Evolutionary conservation across 768 basidiomycete genomes (phyloP).

Genomic region (Hirschioporus abietinus): DNA sequence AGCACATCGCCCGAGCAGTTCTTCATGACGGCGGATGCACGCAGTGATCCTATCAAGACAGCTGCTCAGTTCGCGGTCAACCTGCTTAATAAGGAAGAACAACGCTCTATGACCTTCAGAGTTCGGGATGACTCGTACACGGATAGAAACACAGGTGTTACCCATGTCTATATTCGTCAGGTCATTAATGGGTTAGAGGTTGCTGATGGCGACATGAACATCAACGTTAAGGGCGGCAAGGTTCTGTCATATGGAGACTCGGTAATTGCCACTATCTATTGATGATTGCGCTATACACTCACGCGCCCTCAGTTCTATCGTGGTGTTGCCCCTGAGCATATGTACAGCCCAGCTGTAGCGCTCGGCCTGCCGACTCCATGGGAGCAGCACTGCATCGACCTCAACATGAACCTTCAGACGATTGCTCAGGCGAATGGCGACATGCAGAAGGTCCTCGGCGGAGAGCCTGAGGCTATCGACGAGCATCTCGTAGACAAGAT

Average conservation of each 20-base stretch:
- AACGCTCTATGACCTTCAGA: constrained; percentile 19
- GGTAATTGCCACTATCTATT: constrained; percentile 37
- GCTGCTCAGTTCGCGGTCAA: constrained; percentile 58
- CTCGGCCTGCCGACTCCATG: not conserved
- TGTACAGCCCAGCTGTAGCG: constrained; percentile 5
- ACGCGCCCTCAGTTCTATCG: constrained; percentile 58
- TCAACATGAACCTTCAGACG: not conserved
- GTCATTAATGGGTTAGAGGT: constrained; percentile 83
- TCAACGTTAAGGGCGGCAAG: constrained; percentile 82
- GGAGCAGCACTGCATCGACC: not conserved
- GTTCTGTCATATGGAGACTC: constrained; percentile 87
- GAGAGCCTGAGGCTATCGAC: constrained; percentile 11
- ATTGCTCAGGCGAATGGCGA: constrained; percentile 15
- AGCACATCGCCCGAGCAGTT: constrained; percentile 43
- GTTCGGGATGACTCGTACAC: constrained; percentile 78
- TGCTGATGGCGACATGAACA: constrained; percentile 84
- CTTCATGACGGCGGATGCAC: constrained; percentile 23
- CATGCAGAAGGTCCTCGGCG: constrained; percentile 32
- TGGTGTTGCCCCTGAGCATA: constrained; percentile 42
- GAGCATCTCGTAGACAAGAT: constrained; percentile 28
- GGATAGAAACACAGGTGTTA: constrained; percentile 78
- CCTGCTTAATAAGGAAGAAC: constrained; percentile 36
- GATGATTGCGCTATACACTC: not conserved
- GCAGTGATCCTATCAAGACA: constrained; percentile 49
- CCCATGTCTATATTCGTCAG: constrained; percentile 87